Base-by-base conservation (phyloP, 1,284 basidiomycete species). In the Leccinum solheimii region DNA sequence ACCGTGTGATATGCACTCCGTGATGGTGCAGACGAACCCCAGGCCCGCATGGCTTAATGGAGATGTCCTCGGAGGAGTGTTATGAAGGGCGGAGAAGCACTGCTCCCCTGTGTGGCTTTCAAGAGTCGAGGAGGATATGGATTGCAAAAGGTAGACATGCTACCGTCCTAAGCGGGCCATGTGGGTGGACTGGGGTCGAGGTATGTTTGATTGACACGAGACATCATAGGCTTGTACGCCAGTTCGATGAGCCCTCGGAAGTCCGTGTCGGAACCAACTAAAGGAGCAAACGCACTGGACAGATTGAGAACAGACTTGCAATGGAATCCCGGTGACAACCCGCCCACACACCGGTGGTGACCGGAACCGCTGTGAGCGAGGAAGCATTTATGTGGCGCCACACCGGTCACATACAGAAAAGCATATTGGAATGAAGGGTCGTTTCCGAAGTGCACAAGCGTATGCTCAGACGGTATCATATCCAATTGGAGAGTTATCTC, bases 301-400 rank as follows among this genome's bases (percentile, higher is more conserved):
- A 6, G n/a, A 32, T 36, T 19, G 27, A 30, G 26, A 19, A 32
- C 26, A 52, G n/a, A 27, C 8, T 16, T 2, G 9, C 50, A 16
- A 10, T 30, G 50, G 48, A 14, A 50, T 50, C 23, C 49, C 8
- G 26, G 49, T 50, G 21, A 27, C 48, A 26, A 14, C 23, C 13
- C 26, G 40, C 52, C 34, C 43, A 19, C 38, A 8, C 34, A 66
- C 68, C 66, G 67, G 67, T 45, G 49, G 26, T 58, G 19, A 50
- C 48, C 67, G 59, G 58, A 11, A 50, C 58, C 67, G 58, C 43
- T 30, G 11, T 3, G 3, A 49, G 68, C 66, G 58, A 63, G 50
- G 56, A 52, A 67, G 40, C 19, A 21, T 21, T 21, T 3, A 11
- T 19, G 27, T 16, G 16, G 11, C 49, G 32, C 45, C 48, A 49